A percentile compares a stretch with the other conserved stretches of the same genome.
phyloP scores from a whole-genome alignment of 164 flowering plant genomes.

The Aristolochia californica region DNA sequence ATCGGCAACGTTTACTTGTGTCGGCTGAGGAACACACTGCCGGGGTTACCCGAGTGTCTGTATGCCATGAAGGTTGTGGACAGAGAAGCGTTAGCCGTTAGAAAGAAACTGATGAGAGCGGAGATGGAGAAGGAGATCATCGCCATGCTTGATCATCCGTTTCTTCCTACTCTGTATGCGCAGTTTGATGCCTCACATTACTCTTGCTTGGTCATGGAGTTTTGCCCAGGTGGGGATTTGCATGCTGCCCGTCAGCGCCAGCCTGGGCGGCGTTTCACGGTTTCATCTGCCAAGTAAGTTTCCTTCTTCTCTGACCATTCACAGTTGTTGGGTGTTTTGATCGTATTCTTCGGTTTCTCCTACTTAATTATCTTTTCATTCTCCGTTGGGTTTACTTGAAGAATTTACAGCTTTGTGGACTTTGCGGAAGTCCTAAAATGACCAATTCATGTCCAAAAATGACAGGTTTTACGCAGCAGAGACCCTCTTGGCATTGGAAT shows the following conservation, averaged over 20 bases:
- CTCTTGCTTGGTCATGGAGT: slow-evolving; percentile 88
- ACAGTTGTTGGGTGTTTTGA: too few species aligned
- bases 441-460: too few species aligned
- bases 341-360: too few species aligned
- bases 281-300: slow-evolving; percentile 67
- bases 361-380: too few species aligned
- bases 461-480: slow-evolving; percentile 83
- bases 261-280: slow-evolving; percentile 39
- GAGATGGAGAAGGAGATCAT: slow-evolving; percentile 81
- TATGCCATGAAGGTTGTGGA: slow-evolving; percentile 95
- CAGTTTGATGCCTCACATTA: slow-evolving; percentile 73
- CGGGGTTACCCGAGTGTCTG: slow-evolving; percentile 29
- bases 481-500: slow-evolving; percentile 63
- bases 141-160: slow-evolving; percentile 76
- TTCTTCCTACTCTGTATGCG: slow-evolving; percentile 72
- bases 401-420: too few species aligned
- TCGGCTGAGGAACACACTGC: slow-evolving; percentile 37
- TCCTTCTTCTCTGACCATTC: not conserved
- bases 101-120: slow-evolving; percentile 67
- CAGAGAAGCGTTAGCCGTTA: slow-evolving; percentile 53
- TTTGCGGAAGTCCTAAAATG: too few species aligned
- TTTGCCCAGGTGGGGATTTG: slow-evolving; percentile 84
- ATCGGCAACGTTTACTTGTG: slow-evolving; percentile 75
- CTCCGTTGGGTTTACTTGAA: too few species aligned
- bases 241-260: slow-evolving; percentile 52